Evolutionary conservation across 306 rosid species (phyloP), one percentile per base, ranked within the genome.

Genomic region (Ammopiptanthus mongolicus): DNA sequence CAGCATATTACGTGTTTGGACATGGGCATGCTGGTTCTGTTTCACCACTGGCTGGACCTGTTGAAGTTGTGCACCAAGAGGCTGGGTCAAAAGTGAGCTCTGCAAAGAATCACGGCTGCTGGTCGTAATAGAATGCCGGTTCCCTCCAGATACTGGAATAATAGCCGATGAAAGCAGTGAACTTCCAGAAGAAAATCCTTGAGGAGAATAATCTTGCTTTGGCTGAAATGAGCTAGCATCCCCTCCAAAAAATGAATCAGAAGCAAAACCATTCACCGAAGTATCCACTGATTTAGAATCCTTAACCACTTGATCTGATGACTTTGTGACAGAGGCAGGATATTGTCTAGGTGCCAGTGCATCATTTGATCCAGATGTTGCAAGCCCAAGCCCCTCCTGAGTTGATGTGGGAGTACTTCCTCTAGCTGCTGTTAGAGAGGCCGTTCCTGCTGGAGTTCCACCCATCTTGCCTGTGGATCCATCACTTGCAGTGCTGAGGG

Each of bases 231-330:
- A 66, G 68, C 53, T 75, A 46, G 96, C 84, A 78, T 88, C 96
- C 79, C 89, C 91, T 81, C 92, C 96, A 71, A 92, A 89, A 80
- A 85, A 61, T 44, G 93, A 75, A 77, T 83, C 80, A 21, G 96
- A 66, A 84, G 90, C 73, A 84, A 81, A 77, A 53, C 93, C 98
- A 55, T 90, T 96, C 33, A 78, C 89, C 66, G 98, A 84, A 65
- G 79, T 25, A 73, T 63, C 74, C 42, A 13, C 36, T 4, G 76
- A 18, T 76, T 84, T 87, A 58, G 95, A 69, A 61, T 87, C 89
- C 79, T 71, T 84, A 64, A 81, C 77, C 17, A 55, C 61, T 72
- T 85, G 84, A 65, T 88, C 89, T 34, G 87, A 77, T 42, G 89
- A 58, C 65, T 64, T 83, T 25, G 76, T 55, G 44, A 79, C 89